Base-by-base conservation (phyloP, 2,329 filamentous ascomycete species). In the Neofusicoccum umdonicola region DNA sequence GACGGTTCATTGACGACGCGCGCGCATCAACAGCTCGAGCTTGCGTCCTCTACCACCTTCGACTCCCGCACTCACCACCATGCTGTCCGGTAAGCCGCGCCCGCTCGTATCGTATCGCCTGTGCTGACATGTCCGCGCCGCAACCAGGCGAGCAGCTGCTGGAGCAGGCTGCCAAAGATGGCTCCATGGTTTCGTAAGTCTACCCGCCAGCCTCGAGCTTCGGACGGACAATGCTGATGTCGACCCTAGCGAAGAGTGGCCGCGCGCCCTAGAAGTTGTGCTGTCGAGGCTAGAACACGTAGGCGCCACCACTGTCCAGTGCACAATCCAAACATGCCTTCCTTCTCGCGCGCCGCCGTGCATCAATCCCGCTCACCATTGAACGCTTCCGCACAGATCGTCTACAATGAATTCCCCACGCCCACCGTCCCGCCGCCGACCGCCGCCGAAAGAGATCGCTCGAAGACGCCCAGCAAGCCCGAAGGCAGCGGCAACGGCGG, bases 361-460 rank as follows among this genome's bases (percentile, higher is more conserved):
- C 41, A 27, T 52, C 58, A 65, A 62, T 66, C 5, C 41, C 65
- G 65, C 57, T 37, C 37, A 42, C 48, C 61, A 44, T 54, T 15
- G 27, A 45, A 34, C 39, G 3, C 34, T 8, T 44, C 58, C 19
- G 11, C 34, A 12, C 66, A 96, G 91, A 94, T 93, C 69, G 86
- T 90, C 45, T 85, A 86, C 76, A 44, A 64, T 42, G 88, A 89
- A 61, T 97, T 96, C 71, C 88, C 90, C 47, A 88, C 90, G 70
- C 90, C 90, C 11, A 82, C 80, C 62, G 78, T 87, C 61, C 83
- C 80, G 76, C 78, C 66, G 72, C 79, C 69, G 73, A 80, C 63
- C 79, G 76, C 65, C 75, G 75, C 65, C 80, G 78, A 68, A 78
- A 80, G 66, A 76, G 66, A 67, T 68, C 67, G 70, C 69, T 37